A percentile compares a stretch with the other conserved stretches of the same genome.
Evolutionary conservation across 345 rosid species (phyloP).

Genomic region (Eucalyptus cloeziana): DNA sequence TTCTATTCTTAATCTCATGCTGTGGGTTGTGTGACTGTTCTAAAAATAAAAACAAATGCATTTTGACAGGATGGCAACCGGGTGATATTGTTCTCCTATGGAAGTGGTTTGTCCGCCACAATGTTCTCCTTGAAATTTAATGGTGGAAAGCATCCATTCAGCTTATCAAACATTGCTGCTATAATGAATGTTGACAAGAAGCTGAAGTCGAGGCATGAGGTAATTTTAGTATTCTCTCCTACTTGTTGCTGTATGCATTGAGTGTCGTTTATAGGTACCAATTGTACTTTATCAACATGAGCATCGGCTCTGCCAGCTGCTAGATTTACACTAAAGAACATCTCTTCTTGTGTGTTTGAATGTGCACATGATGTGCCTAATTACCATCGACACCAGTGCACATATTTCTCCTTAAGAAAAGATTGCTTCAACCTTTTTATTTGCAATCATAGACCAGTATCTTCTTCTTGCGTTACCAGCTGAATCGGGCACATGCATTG

Average conservation of each 20-base stretch:
- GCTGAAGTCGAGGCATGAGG: constrained; percentile 92
- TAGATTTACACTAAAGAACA: not conserved
- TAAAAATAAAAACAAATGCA: not conserved
- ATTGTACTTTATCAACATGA: not conserved
- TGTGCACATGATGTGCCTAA: not conserved
- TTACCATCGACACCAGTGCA: not conserved
- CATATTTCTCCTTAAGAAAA: not conserved
- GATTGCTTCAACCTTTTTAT: not conserved
- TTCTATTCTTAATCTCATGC: not conserved
- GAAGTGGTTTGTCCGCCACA: constrained; percentile 92
- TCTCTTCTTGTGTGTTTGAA: not conserved
- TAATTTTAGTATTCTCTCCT: constrained; percentile 1
- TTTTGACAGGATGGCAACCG: constrained; percentile 55
- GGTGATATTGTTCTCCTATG: constrained; percentile 84
- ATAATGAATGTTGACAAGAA: constrained; percentile 63
- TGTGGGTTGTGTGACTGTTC: not conserved
- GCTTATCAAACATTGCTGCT: constrained; percentile 66
- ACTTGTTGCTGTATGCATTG: not conserved
- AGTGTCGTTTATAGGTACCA: not conserved
- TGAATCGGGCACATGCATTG: not conserved
- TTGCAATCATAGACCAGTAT: not conserved
- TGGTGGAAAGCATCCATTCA: constrained; percentile 59
- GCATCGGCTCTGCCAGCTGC: not conserved
- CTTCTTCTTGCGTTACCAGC: not conserved
- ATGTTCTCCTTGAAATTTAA: constrained; percentile 73